Base-by-base conservation (phyloP, 2,329 filamentous ascomycete species). In the Verticillium zaregamsianum region DNA sequence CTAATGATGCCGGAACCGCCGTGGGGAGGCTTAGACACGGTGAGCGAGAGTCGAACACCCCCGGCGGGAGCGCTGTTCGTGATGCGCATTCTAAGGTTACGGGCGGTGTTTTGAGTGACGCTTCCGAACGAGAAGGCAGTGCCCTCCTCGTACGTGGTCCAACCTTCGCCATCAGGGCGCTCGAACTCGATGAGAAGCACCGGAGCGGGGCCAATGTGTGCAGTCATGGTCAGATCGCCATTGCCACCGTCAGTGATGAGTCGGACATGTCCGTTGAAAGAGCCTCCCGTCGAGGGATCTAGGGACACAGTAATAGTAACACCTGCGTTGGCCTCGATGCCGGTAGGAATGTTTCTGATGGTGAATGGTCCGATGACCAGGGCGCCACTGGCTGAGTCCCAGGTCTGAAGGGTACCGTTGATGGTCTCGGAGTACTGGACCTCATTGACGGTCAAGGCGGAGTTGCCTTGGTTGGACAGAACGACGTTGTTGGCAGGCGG, bases 21-120 rank as follows among this genome's bases (percentile, higher is more conserved):
- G 59, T 83, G 86, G 0, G 85, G 85, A 4, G 84, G 83, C 68
- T 88, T 88, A 0, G 85, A 87, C 2, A 88, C 83, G 0, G 84
- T 86, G 15, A 87, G 71, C 0, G 80, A 83, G 1, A 87, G 75
- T 1, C 72, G 72, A 14, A 82, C 78, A 6, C 77, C 78, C 2
- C 79, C 80, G 0, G 71, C 58, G 0, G 75, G 70, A 5, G 81
- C 83, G 2, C 70, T 75, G 68, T 87, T 87, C 39, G 79, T 84
- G 28, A 87, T 68, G 1, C 85, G 78, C 70, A 87, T 75, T 59
- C 77, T 78, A 3, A 86, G 75, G 4, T 75, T 76, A 1, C 72
- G 74, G 0, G 79, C 80, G 0, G 73, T 78, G 40, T 83, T 83
- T 67, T 86, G 78, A 0, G 77, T 79, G 3, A 87, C 83, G 45